Conservation (phyloP, 1,284 basidiomycete species). For the Amylostereum areolatum region DNA sequence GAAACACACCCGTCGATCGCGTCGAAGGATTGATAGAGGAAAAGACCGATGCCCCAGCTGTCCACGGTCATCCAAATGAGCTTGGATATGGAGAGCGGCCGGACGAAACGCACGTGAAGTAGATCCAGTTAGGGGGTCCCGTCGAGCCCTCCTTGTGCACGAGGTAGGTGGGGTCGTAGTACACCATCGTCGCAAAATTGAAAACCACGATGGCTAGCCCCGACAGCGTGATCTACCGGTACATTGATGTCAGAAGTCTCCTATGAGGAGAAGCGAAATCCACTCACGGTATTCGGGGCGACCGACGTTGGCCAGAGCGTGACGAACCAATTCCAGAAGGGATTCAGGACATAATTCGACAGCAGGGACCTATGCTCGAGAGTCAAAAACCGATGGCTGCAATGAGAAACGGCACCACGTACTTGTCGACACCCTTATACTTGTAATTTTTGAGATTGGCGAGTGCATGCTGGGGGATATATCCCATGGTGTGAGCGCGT, state of each 20-base stretch:
- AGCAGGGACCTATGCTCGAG: constrained; percentile 52
- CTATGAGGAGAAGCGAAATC: background rate
- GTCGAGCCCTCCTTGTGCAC: constrained; percentile 55
- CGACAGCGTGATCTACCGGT: constrained; percentile 67
- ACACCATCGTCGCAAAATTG: constrained; percentile 82
- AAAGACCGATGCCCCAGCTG: constrained; percentile 88
- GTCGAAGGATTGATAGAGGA: constrained; percentile 89
- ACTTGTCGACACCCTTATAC: constrained; percentile 72
- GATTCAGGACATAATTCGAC: constrained; percentile 79
- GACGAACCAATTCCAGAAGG: constrained; percentile 95
- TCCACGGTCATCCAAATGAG: constrained; percentile 1
- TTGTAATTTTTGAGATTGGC: constrained; percentile 62
- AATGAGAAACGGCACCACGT: constrained; percentile 19
- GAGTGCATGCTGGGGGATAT: constrained; percentile 51
- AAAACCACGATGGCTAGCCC: constrained; percentile 80
- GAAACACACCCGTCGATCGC: constrained; percentile 77
- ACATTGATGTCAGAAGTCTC: background rate
- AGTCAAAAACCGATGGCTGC: background rate
- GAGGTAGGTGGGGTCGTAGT: constrained; percentile 76
- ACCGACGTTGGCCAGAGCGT: constrained; percentile 83
- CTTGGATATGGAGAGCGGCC: constrained; percentile 1
- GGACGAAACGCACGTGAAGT: constrained; percentile 61
- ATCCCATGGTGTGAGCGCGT: constrained; percentile 29
- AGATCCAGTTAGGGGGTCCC: constrained; percentile 78
- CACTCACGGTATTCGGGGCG: constrained; percentile 85